Conservation (phyloP, 2,329 filamentous ascomycete species). For the Phialemonium atrogriseum region DNA sequence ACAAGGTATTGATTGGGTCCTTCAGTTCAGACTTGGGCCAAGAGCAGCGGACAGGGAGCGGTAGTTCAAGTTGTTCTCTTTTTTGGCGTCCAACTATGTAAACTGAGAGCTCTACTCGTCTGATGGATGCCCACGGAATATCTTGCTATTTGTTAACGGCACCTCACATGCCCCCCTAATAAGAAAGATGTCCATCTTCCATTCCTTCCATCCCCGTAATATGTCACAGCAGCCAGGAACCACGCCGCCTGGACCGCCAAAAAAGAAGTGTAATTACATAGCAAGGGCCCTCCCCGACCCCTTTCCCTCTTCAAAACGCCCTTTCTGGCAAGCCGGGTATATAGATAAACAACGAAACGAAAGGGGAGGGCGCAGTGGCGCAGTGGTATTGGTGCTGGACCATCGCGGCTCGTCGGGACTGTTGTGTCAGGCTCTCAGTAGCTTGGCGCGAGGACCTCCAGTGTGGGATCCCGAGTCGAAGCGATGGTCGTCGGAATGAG, state of each 20-base stretch:
- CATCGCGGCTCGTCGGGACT: slow-evolving; percentile 1
- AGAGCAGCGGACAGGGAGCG: too few relatives aligned
- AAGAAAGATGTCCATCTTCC: slow-evolving; percentile 7
- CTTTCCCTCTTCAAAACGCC: slow-evolving; percentile 25
- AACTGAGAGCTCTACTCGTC: slow-evolving; percentile 11
- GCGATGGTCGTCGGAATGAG: slow-evolving; percentile 11
- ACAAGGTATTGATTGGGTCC: too few relatives aligned
- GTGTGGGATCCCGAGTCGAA: slow-evolving; percentile 12
- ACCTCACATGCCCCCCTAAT: slow-evolving; percentile 4
- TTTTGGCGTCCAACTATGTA: slow-evolving; percentile 8
- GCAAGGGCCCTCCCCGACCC: slow-evolving; percentile 19
- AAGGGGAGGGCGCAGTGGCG: slow-evolving; percentile 20
- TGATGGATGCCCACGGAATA: slow-evolving; percentile 11
- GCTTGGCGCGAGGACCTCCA: slow-evolving; percentile 6
- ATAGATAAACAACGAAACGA: slow-evolving; percentile 29
- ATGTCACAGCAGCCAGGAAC: slow-evolving; percentile 3
- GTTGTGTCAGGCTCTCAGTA: neutral
- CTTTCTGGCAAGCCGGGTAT: slow-evolving; percentile 28
- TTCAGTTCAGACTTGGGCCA: too few relatives aligned
- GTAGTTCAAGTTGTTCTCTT: too few relatives aligned
- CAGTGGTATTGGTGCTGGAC: slow-evolving; percentile 17
- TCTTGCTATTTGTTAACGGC: slow-evolving; percentile 8
- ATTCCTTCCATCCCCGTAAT: slow-evolving; percentile 4
- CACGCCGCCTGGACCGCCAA: neutral
- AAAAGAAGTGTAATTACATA: slow-evolving; percentile 13